Base-by-base conservation (phyloP, 2,329 filamentous ascomycete species). In the Aspergillus proliferans region DNA sequence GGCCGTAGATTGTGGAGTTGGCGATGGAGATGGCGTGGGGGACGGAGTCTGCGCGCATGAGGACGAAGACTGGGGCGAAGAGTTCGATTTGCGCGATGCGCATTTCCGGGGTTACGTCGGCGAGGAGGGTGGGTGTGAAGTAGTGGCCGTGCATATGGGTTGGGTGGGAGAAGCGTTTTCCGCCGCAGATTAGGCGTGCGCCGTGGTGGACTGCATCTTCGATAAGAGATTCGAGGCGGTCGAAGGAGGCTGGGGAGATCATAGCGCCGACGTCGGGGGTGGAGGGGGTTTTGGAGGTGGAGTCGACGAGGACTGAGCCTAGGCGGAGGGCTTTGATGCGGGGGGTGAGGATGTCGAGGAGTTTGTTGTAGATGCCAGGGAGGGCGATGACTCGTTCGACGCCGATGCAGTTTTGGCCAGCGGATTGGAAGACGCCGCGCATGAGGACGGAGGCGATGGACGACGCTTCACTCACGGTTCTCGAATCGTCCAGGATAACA, bases 351-450 rank as follows among this genome's bases (percentile, higher is more conserved):
- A 83, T 76, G 4, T 76, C 69, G 46, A 95, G 73, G 19, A 98
- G 80, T 48, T 76, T 76, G 53, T 86, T 77, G 73, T 97, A 95
- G 46, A 88, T 78, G n/a, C 73, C 75, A 1, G 88, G 85, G 14
- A 87, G 79, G 21, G 86, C 88, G 58, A 97, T 85, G 63, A 97
- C 85, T 48, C 93, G 87, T 73, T 98, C 93, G 58, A 96, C 92
- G 48, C 93, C 93, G 64, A 98, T 92, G 71, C 93, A 98, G 73
- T 98, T 98, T 70, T 98, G 93, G 1, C 93, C 93, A 14, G 90
- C 86, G 46, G 90, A 90, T 70, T 98, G 93, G 72, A 97, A 98
- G 8, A 88, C 89, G 46, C 92, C 93, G 47, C 93, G 84, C 73
- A 98, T 85, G 53, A 97, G 81, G 54, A 94, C 86, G 53, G 90